Evolutionary conservation across 2,329 filamentous ascomycete genomes (phyloP).

Genomic region (Ascochyta viciae-villosae): DNA sequence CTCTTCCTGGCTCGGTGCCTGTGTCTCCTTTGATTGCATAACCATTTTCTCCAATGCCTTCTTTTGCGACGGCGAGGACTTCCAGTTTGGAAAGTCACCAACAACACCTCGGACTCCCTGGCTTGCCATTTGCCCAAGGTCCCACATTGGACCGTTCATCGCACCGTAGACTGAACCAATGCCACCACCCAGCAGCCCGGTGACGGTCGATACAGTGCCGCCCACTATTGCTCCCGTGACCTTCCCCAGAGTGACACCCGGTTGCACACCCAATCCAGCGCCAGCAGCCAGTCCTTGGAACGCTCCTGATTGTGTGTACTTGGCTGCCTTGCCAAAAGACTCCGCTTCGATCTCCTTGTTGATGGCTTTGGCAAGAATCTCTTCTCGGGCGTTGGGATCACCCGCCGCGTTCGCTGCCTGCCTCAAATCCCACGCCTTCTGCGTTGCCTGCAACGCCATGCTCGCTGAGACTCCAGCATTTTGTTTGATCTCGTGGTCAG

Average conservation of each 20-base stretch:
- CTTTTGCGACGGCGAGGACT: slow-evolving; percentile 43
- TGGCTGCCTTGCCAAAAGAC: slow-evolving; percentile 51
- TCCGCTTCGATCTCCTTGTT: slow-evolving; percentile 52
- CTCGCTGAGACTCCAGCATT: slow-evolving; percentile 48
- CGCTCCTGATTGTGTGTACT: slow-evolving; percentile 49
- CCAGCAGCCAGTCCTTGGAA: slow-evolving; percentile 52
- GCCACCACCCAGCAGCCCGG: slow-evolving; percentile 45
- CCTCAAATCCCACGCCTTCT: slow-evolving; percentile 50
- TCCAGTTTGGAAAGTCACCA: slow-evolving; percentile 48
- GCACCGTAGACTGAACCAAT: slow-evolving; percentile 48
- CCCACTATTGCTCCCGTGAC: slow-evolving; percentile 47
- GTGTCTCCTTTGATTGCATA: slow-evolving; percentile 44
- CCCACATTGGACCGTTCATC: slow-evolving; percentile 45
- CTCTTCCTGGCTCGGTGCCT: slow-evolving; percentile 42
- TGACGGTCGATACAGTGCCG: slow-evolving; percentile 41
- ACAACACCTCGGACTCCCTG: slow-evolving; percentile 43
- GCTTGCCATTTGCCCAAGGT: slow-evolving; percentile 47
- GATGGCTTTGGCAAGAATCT: slow-evolving; percentile 50
- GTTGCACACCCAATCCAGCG: slow-evolving; percentile 47
- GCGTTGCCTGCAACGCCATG: slow-evolving; percentile 46
- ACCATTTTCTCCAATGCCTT: slow-evolving; percentile 49
- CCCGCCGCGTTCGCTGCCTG: slow-evolving; percentile 51
- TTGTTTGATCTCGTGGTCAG: slow-evolving; percentile 49
- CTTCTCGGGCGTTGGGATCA: slow-evolving; percentile 48
- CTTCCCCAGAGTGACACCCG: slow-evolving; percentile 45